Percentiles rank a stretch among this genome's conserved stretches.
These are phyloP conservation scores for Thelonectria blattea DNA, from an alignment of 2,329 filamentous ascomycete species.

Conservation along the genomic window DNA sequence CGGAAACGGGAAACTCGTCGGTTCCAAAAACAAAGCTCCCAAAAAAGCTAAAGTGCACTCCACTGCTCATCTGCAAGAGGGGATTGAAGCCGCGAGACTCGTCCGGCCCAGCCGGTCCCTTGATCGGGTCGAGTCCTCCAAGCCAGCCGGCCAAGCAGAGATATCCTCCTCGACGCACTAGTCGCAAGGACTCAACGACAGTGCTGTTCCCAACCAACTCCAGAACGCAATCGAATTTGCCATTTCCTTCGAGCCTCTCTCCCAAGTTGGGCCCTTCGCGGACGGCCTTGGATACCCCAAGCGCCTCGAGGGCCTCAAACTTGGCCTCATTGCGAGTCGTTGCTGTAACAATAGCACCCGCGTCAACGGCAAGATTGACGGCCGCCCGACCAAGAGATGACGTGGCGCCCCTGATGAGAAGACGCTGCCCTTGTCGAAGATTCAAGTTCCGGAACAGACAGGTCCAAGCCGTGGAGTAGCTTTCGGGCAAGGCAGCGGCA, in stretches of 20 bases:
- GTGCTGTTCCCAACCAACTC: slow-evolving; percentile 7
- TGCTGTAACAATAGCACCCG: slow-evolving; percentile 12
- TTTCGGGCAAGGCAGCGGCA: slow-evolving; percentile 14
- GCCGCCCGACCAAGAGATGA: slow-evolving; percentile 9
- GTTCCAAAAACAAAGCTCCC: slow-evolving; percentile 47
- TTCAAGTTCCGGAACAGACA: slow-evolving; percentile 19
- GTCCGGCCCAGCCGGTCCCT: slow-evolving; percentile 1
- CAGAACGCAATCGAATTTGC: slow-evolving; percentile 5
- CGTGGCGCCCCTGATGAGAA: slow-evolving; percentile 8
- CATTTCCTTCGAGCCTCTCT: background rate
- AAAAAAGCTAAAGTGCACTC: slow-evolving; percentile 54
- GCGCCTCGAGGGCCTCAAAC: background rate
- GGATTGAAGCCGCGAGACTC: slow-evolving; percentile 50
- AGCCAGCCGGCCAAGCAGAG: slow-evolving; percentile 12
- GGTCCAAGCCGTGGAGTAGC: slow-evolving; percentile 20
- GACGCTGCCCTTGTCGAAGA: background rate
- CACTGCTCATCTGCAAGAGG: slow-evolving; percentile 50
- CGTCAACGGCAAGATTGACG: slow-evolving; percentile 3
- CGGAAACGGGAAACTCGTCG: slow-evolving; percentile 45
- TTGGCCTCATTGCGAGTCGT: slow-evolving; percentile 3
- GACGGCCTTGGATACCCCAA: background rate
- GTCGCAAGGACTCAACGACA: slow-evolving; percentile 4
- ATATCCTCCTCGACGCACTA: background rate
- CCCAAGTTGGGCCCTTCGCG: background rate
- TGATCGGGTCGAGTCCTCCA: slow-evolving; percentile 41